A percentile compares a stretch with the other conserved stretches of the same genome.
Conservation (phyloP, 352 stramenopile species). For the Phytophthora parvispora region DNA sequence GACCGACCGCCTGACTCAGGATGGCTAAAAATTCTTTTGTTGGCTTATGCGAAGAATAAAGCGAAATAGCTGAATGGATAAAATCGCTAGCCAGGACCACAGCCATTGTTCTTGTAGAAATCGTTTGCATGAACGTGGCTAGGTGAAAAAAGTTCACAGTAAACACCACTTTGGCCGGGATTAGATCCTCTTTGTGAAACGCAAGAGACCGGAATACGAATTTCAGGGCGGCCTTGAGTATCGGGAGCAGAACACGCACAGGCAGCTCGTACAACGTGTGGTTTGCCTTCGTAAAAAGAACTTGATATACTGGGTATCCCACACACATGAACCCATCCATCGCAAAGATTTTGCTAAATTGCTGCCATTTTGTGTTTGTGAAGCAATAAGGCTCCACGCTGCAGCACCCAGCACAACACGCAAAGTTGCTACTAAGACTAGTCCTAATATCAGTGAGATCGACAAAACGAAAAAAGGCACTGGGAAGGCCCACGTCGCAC, state of each 20-base stretch:
- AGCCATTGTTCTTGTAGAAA: background rate
- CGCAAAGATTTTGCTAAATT: background rate
- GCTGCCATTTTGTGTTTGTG: background rate
- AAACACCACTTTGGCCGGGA: constrained; percentile 7
- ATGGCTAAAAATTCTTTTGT: too few relatives aligned
- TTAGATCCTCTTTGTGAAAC: constrained; percentile 8
- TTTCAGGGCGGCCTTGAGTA: constrained; percentile 5
- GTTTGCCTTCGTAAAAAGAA: background rate
- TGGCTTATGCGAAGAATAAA: too few relatives aligned
- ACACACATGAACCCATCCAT: background rate
- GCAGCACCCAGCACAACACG: background rate
- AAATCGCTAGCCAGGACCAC: too few relatives aligned
- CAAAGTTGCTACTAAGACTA: background rate
- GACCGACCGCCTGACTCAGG: too few relatives aligned
- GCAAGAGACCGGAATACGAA: background rate
- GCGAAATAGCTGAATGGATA: too few relatives aligned
- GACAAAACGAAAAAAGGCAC: background rate
- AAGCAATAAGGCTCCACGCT: background rate
- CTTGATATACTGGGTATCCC: constrained; percentile 9
- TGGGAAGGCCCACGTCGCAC: constrained; percentile 4
- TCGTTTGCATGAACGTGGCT: background rate
- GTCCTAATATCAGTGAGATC: background rate
- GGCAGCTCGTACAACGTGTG: constrained; percentile 7
- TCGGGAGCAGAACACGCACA: background rate
- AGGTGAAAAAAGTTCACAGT: constrained; percentile 6